Conservation (phyloP, 129 eudicot species). For the Calendula officinalis region DNA sequence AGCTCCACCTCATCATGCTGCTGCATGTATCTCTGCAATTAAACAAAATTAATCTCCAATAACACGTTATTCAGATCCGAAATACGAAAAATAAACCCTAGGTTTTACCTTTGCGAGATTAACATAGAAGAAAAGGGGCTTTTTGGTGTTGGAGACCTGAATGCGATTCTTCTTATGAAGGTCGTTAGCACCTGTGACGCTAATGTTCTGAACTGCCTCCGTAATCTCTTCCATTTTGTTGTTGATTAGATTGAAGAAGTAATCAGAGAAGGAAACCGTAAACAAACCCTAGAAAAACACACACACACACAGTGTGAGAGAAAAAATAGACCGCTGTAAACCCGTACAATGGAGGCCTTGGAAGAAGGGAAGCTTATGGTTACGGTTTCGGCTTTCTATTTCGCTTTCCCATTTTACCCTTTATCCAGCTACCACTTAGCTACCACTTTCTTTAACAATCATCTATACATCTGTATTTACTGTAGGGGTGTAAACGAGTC, state of each 20-base stretch:
- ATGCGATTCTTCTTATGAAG: slow-evolving; percentile 66
- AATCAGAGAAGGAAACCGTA: neutral
- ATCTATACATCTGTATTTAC: no score
- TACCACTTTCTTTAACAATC: no score
- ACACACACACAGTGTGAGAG: neutral
- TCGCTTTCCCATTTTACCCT: no score
- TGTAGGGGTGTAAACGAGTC: no score
- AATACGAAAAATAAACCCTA: no score
- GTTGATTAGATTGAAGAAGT: neutral
- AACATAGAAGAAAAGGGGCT: no score
- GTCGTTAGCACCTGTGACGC: slow-evolving; percentile 30
- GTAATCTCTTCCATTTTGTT: slow-evolving; percentile 36
- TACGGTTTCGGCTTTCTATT: no score
- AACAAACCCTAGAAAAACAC: slow-evolving; percentile 43
- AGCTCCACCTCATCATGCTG: slow-evolving; percentile 70
- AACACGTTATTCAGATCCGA: neutral
- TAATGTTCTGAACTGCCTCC: slow-evolving; percentile 23
- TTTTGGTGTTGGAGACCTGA: slow-evolving; percentile 59
- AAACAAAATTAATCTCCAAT: slow-evolving; percentile 1
- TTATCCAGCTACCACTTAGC: no score
- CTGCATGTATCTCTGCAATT: slow-evolving; percentile 72
- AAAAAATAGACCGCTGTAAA: no score
- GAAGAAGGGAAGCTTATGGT: no score
- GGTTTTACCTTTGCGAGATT: slow-evolving; percentile 45
- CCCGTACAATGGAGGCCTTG: no score